Evolutionary conservation across 1,284 basidiomycete species (phyloP).

Genomic region (Cutaneotrichosporon arboriforme): DNA sequence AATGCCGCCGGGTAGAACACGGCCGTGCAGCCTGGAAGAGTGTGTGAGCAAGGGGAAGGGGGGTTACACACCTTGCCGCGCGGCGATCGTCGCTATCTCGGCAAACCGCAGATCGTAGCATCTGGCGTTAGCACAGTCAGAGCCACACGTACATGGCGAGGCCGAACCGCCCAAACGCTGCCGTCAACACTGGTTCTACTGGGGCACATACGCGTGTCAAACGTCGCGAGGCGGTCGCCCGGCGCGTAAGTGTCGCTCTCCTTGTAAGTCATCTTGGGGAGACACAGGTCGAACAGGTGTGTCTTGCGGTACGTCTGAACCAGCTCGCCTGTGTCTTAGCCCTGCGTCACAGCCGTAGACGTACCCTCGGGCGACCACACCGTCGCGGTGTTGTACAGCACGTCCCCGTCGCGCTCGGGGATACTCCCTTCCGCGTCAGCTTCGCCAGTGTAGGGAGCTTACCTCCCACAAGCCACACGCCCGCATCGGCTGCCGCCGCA

Average conservation of each 20-base stretch:
- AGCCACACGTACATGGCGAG: slow-evolving; percentile 7
- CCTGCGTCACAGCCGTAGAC: slow-evolving; percentile 11
- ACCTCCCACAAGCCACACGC: slow-evolving; percentile 70
- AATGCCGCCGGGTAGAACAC: slow-evolving; percentile 85
- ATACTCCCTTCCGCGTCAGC: slow-evolving; percentile 59
- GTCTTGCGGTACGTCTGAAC: slow-evolving; percentile 79
- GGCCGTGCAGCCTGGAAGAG: slow-evolving; percentile 58
- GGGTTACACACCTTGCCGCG: slow-evolving; percentile 55
- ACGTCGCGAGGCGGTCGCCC: slow-evolving; percentile 64
- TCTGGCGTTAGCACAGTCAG: not conserved
- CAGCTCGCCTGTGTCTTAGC: slow-evolving; percentile 36
- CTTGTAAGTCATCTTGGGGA: slow-evolving; percentile 88
- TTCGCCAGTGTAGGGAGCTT: not conserved
- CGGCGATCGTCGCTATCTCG: slow-evolving; percentile 77
- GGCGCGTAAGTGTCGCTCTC: slow-evolving; percentile 59
- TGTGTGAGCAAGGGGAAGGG: not conserved
- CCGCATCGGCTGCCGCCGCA: slow-evolving; percentile 63
- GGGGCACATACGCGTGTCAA: slow-evolving; percentile 60
- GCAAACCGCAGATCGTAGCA: slow-evolving; percentile 61
- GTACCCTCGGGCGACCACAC: slow-evolving; percentile 76
- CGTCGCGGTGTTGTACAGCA: slow-evolving; percentile 76
- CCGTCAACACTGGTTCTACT: not conserved
- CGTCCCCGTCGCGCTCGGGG: slow-evolving; percentile 62
- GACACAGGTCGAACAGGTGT: slow-evolving; percentile 90
- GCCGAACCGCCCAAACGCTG: slow-evolving; percentile 16